Percentiles rank a stretch among this genome's conserved stretches.
Evolutionary conservation across 257 asterid genomes (phyloP).

Genomic region (Plantago ovata): DNA sequence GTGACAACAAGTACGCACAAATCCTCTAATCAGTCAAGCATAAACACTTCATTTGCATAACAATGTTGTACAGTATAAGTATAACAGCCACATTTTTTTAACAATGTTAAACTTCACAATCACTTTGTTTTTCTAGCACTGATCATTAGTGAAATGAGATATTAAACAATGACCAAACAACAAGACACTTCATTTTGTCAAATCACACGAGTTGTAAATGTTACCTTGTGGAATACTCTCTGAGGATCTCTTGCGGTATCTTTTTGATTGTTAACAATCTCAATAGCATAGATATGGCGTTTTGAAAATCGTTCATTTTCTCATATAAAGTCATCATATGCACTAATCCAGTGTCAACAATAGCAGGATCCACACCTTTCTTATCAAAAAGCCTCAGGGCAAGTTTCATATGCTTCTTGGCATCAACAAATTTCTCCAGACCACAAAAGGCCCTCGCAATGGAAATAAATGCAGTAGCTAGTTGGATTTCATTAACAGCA

Average conservation of each 20-base stretch:
- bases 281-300: neutral
- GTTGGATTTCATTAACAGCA: neutral
- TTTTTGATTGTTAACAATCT: no score
- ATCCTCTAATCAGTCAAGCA: no score
- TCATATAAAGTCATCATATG: neutral
- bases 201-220: no score
- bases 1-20: no score
- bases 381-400: neutral
- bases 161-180: neutral
- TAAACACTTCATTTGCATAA: no score
- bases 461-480: neutral
- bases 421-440: neutral
- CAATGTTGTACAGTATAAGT: no score
- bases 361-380: neutral
- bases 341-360: neutral
- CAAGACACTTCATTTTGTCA: no score
- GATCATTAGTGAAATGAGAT: neutral
- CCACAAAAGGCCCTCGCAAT: neutral
- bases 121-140: no score
- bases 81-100: no score
- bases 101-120: no score
- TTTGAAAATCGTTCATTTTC: neutral
- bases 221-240: no score
- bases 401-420: neutral
- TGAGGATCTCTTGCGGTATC: no score